Evolutionary conservation across 225 moss, liverwort and hornwort species (phyloP), one percentile per base, ranked within the genome.

Genomic region (Pleurozium schreberi): DNA sequence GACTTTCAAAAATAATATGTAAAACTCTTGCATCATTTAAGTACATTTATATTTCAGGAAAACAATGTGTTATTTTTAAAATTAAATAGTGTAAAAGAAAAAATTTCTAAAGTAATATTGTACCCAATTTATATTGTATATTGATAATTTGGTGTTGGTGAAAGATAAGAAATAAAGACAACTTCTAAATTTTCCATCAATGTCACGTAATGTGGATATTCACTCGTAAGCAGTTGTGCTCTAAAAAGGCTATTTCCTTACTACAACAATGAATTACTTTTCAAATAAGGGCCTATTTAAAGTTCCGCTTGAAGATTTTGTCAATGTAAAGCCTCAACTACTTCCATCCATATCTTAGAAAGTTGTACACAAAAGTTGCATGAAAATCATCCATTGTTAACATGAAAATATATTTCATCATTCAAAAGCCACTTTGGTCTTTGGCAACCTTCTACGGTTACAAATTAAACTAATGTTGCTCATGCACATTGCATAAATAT

Each of bases 351-450:
- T 4, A 15, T 25, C 2, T 77, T 36, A 5, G 6, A 6, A 25
- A 77, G 9, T 77, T 36, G 3, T 14, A 0, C 6, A 78, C 4
- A 25, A 77, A 55, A 38, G 2, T 0, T 15, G 0, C 3, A 22
- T 1, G 2, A 52, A 52, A 18, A 18, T 18, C 0, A 0, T 73
- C 30, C 5, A 47, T 45, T 45, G 30, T 22, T 67, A n/a, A 40
- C 13, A 38, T 67, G 21, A 45, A 45, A 17, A 17, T 2, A 73
- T 17, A 43, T 71, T 27, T 70, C 8, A 26, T 70, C 26, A 27
- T 70, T 71, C 16, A 27, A 42, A 71, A 71, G 9, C 9, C 8
- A 26, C 5, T 26, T 26, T 42, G 13, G 27, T 1, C 15, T 42
- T 38, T 3, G 13, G 0, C n/a, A 43, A 71, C 43, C 27, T 43